Base-by-base conservation (phyloP, 768 basidiomycete genomes). In the Mycena kentingensis region DNA sequence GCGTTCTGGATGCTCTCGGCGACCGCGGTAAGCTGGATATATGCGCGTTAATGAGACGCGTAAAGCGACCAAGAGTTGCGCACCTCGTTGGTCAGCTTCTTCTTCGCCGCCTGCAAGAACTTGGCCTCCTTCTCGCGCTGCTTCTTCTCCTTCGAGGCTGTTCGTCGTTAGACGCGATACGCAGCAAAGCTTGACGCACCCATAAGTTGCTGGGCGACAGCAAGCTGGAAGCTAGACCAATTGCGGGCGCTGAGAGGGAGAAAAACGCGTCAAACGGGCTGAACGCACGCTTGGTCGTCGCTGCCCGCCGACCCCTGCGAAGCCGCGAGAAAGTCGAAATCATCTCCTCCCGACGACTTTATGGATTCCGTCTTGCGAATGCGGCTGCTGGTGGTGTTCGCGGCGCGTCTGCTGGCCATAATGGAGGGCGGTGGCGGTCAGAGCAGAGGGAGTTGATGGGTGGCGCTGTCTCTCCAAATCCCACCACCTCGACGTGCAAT, bases 271-370 rank as follows among this genome's bases (percentile, higher is more conserved):
- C 3, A 24, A 13, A 36, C n/a, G 43, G 37, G 49, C n/a, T 11
- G 25, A 29, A 39, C 50, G 22, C 21, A 60, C 58, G 54, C 54
- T 3, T 55, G 46, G 34, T 60, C 58, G 29, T 60, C 58, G 38
- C 58, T 60, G 2, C 58, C 54, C 4, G 51, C 46, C 26, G 58
- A 60, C 38, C 55, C 54, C 46, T 60, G 58, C n/a, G 58, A 55
- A 31, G 58, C 58, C 31, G 58, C 54, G 36, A 60, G 50, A 22
- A 60, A 60, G 51, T 60, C 58, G 25, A 60, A 60, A 22, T 60
- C 58, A 4, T 60, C 58, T 1, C 7, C 27, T 1, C 48, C 35
- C 12, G 29, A 13, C 11, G 25, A n/a, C 13, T 25, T 25, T 19
- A 27, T 27, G 4, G 55, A 49, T 21, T 55, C 49, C 1, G 49